A percentile compares a stretch with the other conserved stretches of the same genome.
These are phyloP conservation scores for Podospora anserina DNA, from an alignment of 495 filamentous ascomycete species.

Conservation along the genomic window DNA sequence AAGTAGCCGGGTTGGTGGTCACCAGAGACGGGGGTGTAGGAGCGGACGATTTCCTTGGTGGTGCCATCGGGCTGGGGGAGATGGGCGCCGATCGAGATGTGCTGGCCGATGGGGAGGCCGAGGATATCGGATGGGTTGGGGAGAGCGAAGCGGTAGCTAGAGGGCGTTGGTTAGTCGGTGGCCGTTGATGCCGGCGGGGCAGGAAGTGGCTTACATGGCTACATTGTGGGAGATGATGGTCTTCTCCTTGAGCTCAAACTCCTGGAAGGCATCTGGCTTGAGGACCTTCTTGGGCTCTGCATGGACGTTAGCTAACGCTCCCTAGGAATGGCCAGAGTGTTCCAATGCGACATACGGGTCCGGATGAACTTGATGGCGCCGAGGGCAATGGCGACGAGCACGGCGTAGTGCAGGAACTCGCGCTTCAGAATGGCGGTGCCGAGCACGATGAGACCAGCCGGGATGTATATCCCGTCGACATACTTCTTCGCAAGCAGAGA, in stretches of 20 bases:
- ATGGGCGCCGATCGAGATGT: constrained; percentile 88
- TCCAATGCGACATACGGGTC: constrained; percentile 45
- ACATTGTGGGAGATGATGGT: constrained; percentile 95
- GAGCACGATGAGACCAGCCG: constrained; percentile 73
- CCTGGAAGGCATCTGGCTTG: constrained; percentile 81
- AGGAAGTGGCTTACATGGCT: constrained; percentile 61
- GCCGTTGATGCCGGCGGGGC: not conserved
- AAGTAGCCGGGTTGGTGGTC: constrained; percentile 92
- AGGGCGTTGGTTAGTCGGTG: constrained; percentile 17
- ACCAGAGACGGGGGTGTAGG: constrained; percentile 93
- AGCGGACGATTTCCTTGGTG: constrained; percentile 86
- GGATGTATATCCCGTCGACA: constrained; percentile 78
- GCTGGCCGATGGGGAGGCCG: constrained; percentile 95
- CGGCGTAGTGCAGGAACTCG: constrained; percentile 73
- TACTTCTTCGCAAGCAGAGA: constrained; percentile 40
- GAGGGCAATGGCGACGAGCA: constrained; percentile 57
- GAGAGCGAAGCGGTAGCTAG: constrained; percentile 83
- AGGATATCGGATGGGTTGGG: constrained; percentile 75
- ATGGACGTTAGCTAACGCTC: constrained; percentile 25
- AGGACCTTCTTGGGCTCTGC: constrained; percentile 74
- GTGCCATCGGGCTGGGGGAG: constrained; percentile 61
- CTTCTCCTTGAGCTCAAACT: constrained; percentile 87
- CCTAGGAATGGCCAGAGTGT: not conserved
- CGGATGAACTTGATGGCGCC: constrained; percentile 62
- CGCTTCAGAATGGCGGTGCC: constrained; percentile 72